A percentile compares a stretch with the other conserved stretches of the same genome.
phyloP scores from a whole-genome alignment of 495 filamentous ascomycete species.

The Aspergillus leporis region DNA sequence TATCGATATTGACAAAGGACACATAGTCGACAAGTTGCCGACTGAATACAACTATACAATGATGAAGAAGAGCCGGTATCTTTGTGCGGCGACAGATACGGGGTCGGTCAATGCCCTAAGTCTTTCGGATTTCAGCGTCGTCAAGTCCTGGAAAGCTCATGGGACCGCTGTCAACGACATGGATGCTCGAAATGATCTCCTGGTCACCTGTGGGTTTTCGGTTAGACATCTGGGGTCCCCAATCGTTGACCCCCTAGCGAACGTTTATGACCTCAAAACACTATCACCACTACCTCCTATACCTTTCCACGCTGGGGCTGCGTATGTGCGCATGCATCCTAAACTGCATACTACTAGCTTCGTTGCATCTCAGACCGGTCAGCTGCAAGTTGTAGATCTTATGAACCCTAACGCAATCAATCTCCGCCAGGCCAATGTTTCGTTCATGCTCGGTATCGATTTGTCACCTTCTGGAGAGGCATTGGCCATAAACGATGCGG shows the following conservation, averaged over 20 bases:
- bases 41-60: constrained; percentile 78
- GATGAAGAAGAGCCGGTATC: constrained; percentile 86
- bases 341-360: constrained; percentile 90
- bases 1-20: constrained; percentile 85
- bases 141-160: constrained; percentile 89
- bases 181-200: constrained; percentile 87
- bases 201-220: constrained; percentile 94
- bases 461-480: constrained; percentile 91
- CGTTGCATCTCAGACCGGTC: constrained; percentile 83
- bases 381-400: constrained; percentile 91
- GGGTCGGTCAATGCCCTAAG: constrained; percentile 86
- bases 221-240: constrained; percentile 61
- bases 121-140: constrained; percentile 67
- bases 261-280: constrained; percentile 91
- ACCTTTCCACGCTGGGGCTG: constrained; percentile 87
- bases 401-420: constrained; percentile 91
- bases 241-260: constrained; percentile 86
- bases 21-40: constrained; percentile 69
- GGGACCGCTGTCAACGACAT: constrained; percentile 85
- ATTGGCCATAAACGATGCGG: constrained; percentile 75
- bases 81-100: constrained; percentile 85
- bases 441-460: constrained; percentile 73
- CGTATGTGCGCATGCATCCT: constrained; percentile 93
- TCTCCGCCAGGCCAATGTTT: constrained; percentile 81
- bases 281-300: constrained; percentile 82